Conservation (phyloP, 1,284 basidiomycete genomes). For the Pterulicium gracile region DNA sequence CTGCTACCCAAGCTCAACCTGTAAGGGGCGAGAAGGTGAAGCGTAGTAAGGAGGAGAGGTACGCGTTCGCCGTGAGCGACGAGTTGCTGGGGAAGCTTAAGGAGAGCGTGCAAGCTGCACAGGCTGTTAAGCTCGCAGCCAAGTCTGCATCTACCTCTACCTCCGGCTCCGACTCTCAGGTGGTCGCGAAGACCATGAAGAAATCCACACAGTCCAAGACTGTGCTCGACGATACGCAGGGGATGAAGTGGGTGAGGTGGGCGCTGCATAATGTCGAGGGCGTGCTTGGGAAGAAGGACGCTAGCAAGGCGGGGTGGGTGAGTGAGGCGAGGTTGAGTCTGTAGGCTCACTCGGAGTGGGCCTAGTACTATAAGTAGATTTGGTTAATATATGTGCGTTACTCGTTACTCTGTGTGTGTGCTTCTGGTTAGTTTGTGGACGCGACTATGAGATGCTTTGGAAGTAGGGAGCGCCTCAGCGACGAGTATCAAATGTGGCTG, state of each 20-base stretch:
- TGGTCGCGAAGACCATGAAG: constrained; percentile 15
- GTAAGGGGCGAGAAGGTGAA: constrained; percentile 16
- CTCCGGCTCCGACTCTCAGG: no score
- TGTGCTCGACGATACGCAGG: constrained; percentile 14
- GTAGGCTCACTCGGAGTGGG: no score
- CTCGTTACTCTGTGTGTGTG: no score
- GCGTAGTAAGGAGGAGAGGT: constrained; percentile 1
- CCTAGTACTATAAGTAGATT: no score
- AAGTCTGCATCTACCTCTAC: background rate
- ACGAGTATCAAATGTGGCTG: no score
- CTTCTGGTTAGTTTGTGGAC: no score
- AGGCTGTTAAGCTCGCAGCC: background rate
- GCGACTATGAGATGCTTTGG: no score
- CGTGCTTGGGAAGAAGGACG: constrained; percentile 17
- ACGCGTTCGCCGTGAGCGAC: background rate
- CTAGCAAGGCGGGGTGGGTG: no score
- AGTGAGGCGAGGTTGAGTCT: no score
- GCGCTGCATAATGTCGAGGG: constrained; percentile 28
- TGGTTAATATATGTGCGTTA: no score
- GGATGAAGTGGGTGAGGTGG: constrained; percentile 26
- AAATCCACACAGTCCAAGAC: constrained; percentile 13
- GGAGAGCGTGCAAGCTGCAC: background rate
- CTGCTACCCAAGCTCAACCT: background rate
- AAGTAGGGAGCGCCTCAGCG: no score
- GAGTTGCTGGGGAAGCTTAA: background rate